Evolutionary conservation across 2,329 filamentous ascomycete genomes (phyloP).

Genomic region (Canariomyces notabilis): DNA sequence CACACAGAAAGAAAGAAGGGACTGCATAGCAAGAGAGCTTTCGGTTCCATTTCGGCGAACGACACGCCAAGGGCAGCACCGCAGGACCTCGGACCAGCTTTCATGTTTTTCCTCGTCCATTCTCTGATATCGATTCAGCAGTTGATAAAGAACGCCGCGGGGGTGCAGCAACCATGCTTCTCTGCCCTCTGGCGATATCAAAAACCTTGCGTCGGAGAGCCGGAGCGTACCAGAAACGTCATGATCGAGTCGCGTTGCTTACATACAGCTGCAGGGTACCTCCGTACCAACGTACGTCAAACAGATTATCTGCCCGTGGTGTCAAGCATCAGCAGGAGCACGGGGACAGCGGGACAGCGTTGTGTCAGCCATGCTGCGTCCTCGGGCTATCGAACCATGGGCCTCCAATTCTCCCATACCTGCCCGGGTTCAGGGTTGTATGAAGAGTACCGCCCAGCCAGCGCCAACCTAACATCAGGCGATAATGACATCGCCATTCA

Average conservation of each 20-base stretch:
- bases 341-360: neutral
- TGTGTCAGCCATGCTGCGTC: constrained; percentile 2
- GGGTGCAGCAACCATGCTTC: too few relatives aligned
- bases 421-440: neutral
- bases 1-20: neutral
- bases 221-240: neutral
- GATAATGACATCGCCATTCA: constrained; percentile 7
- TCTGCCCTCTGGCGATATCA: too few relatives aligned
- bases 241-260: too few relatives aligned
- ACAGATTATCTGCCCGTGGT: too few relatives aligned
- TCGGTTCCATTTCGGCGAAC: constrained; percentile 4
- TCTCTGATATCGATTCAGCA: too few relatives aligned
- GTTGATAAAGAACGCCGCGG: too few relatives aligned
- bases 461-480: constrained; percentile 13
- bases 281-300: too few relatives aligned
- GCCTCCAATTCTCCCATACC: neutral
- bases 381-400: constrained; percentile 6
- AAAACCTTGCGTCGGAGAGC: too few relatives aligned
- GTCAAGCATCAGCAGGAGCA: neutral
- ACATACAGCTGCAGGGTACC: too few relatives aligned
- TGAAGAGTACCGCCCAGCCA: too few relatives aligned
- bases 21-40: neutral
- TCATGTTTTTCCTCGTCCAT: too few relatives aligned
- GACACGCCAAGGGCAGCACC: neutral
- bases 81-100: too few relatives aligned